phyloP scores from a whole-genome alignment of 2,329 filamentous ascomycete genomes.

The Microcyclospora pomicola region DNA sequence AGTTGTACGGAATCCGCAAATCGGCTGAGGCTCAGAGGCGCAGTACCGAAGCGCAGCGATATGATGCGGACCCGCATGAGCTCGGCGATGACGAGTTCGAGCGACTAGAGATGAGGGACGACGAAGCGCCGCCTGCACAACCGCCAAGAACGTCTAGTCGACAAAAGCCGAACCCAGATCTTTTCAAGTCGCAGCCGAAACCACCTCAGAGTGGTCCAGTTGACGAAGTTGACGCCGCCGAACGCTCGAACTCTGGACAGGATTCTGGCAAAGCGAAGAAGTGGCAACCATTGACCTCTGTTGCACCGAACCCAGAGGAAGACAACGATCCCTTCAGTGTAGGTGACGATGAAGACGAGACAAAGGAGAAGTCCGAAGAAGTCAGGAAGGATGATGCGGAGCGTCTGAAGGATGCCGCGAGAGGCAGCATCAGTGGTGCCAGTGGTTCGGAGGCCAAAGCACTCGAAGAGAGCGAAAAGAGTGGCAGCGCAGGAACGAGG shows the following conservation, averaged over 20 bases:
- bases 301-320: slow-evolving; percentile 70
- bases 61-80: slow-evolving; percentile 87
- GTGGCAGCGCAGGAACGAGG: slow-evolving; percentile 29
- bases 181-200: slow-evolving; percentile 58
- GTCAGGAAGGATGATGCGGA: slow-evolving; percentile 39
- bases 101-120: slow-evolving; percentile 47
- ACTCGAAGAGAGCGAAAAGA: slow-evolving; percentile 27
- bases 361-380: slow-evolving; percentile 48
- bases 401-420: slow-evolving; percentile 36
- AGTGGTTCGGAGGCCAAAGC: slow-evolving; percentile 5
- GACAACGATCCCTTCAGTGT: slow-evolving; percentile 93
- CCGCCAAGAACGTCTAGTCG: slow-evolving; percentile 43
- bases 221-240: slow-evolving; percentile 66
- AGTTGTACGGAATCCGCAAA: slow-evolving; percentile 25
- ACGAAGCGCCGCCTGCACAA: slow-evolving; percentile 39
- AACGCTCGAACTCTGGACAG: slow-evolving; percentile 32
- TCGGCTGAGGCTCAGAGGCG: slow-evolving; percentile 24
- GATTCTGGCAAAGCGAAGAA: slow-evolving; percentile 62
- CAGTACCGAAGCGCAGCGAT: slow-evolving; percentile 79
- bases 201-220: slow-evolving; percentile 47
- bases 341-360: slow-evolving; percentile 82
- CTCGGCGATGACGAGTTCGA: slow-evolving; percentile 73
- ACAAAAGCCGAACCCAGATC: slow-evolving; percentile 58
- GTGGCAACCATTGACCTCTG: slow-evolving; percentile 84
- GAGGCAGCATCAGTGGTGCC: slow-evolving; percentile 36